Percentiles rank a stretch among this genome's conserved stretches.
Evolutionary conservation across 768 basidiomycete genomes (phyloP).

Genomic region (Lactifluus echinatus): DNA sequence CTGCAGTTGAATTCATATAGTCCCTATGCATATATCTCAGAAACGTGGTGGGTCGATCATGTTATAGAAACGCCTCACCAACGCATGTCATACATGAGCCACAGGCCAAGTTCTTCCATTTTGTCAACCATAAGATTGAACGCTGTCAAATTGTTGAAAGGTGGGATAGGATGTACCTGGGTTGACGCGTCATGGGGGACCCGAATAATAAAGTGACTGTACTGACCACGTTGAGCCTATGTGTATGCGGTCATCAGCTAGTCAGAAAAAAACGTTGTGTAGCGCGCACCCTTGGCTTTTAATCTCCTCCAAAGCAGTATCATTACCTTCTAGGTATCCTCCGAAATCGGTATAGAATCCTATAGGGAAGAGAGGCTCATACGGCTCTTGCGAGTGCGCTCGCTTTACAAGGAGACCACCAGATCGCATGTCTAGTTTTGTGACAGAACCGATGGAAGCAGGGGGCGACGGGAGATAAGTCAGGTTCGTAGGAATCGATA

Average conservation of each 20-base stretch:
- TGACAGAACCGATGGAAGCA: constrained; percentile 31
- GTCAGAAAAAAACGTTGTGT: background rate
- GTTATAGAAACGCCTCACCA: constrained; percentile 27
- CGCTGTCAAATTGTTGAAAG: constrained; percentile 50
- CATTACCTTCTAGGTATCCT: constrained; percentile 43
- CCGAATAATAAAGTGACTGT: background rate
- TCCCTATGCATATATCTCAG: constrained; percentile 28
- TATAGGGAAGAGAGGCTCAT: constrained; percentile 48
- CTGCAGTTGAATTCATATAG: constrained; percentile 55
- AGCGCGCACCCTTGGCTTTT: constrained; percentile 43
- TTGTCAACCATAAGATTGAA: constrained; percentile 52
- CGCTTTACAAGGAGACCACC: constrained; percentile 37
- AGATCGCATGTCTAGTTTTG: constrained; percentile 41
- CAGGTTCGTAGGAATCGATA: constrained; percentile 25
- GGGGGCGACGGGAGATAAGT: constrained; percentile 35
- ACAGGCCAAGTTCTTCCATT: constrained; percentile 63
- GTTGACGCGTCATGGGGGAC: background rate
- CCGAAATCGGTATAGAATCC: constrained; percentile 67
- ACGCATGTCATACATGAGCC: constrained; percentile 82
- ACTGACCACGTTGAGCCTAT: constrained; percentile 34
- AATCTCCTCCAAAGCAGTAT: constrained; percentile 44
- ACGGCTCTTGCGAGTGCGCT: constrained; percentile 20
- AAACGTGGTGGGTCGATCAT: background rate
- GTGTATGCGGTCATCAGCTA: constrained; percentile 16
- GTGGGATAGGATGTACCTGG: constrained; percentile 63